Evolutionary conservation across 1,284 basidiomycete species (phyloP), one percentile per base, ranked within the genome.

Genomic region (Stygiomarasmius scandens): DNA sequence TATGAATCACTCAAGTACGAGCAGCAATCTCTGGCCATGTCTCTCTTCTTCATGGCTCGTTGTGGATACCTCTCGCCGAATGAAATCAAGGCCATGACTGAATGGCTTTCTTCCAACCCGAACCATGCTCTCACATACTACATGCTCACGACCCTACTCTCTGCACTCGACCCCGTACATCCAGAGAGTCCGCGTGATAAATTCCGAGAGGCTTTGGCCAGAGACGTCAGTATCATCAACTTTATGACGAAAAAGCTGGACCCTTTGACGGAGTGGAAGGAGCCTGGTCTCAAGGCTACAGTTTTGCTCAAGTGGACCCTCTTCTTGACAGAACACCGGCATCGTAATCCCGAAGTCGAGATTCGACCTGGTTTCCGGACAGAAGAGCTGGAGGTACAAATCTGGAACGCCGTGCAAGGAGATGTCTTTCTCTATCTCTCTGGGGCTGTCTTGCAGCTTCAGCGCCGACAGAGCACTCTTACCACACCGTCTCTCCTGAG

Each of bases 301-400:
- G 70, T 96, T 2, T 75, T 90, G 10, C 80, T 98, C 29, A 91
- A 94, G 65, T 97, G 94, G 93, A 90, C 92, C 0, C 77, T 96
- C 55, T 94, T 91, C 71, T 79, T 93, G 64, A 87, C 90, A 1
- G 87, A 92, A 55, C 83, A 85, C 3, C 78, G 92, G 23, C 85
- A 88, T 66, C 81, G 84, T 20, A 86, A 93, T 63, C 75, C 85
- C 0, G 75, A 79, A 6, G 72, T 95, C 48, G 90, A 88, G 69
- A 83, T 80, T 61, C 77, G 76, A 36, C 76, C 77, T 12, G 87
- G 88, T 0, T 90, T 94, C 71, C 86, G 83, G 59, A 87, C 89
- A 1, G 88, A 91, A 54, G 84, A 90, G 54, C 80, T 95, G 43
- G 93, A 96, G 69, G 84, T 84, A 2, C 86, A 92, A 61, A 84